Evolutionary conservation across 192 early-diverging fungal genomes (phyloP).

Genomic region (Rhizoclosmatium globosum): DNA sequence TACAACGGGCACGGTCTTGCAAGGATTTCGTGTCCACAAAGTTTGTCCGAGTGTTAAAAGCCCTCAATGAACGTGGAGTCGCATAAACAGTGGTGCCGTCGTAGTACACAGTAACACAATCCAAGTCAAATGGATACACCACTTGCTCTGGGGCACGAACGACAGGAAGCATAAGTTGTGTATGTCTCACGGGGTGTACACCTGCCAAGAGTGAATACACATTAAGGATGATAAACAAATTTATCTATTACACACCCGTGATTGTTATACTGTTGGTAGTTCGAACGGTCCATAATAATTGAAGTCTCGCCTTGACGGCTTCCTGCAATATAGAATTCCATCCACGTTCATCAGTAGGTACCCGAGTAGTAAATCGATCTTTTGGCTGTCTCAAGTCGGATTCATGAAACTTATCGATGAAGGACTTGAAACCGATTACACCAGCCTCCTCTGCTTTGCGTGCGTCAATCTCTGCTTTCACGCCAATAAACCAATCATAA

Average conservation of each 20-base stretch:
- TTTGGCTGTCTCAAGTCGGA: too few relatives aligned
- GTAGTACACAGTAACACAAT: constrained; percentile 40
- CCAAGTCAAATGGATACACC: constrained; percentile 39
- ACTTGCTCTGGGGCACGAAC: constrained; percentile 37
- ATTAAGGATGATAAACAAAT: not conserved
- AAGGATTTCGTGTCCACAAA: constrained; percentile 38
- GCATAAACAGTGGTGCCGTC: constrained; percentile 46
- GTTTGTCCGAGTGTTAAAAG: constrained; percentile 48
- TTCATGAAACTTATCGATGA: not conserved
- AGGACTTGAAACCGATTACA: not conserved
- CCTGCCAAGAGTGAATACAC: not conserved
- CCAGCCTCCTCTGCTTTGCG: not conserved
- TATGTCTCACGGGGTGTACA: constrained; percentile 30
- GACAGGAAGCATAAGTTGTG: constrained; percentile 43
- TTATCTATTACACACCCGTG: not conserved
- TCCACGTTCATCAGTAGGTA: constrained; percentile 6
- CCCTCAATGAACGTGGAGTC: constrained; percentile 34
- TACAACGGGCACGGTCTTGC: constrained; percentile 15
- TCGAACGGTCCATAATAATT: constrained; percentile 35
- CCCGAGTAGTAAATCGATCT: too few relatives aligned
- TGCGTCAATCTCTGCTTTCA: constrained; percentile 5
- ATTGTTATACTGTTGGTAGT: constrained; percentile 43
- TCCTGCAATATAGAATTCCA: constrained; percentile 21
- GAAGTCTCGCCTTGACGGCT: constrained; percentile 8
- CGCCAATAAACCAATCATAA: constrained; percentile 12